A percentile compares a stretch with the other conserved stretches of the same genome.
phyloP scores from a whole-genome alignment of 495 filamentous ascomycete genomes.

The Paragyromitra xinjiangensis region DNA sequence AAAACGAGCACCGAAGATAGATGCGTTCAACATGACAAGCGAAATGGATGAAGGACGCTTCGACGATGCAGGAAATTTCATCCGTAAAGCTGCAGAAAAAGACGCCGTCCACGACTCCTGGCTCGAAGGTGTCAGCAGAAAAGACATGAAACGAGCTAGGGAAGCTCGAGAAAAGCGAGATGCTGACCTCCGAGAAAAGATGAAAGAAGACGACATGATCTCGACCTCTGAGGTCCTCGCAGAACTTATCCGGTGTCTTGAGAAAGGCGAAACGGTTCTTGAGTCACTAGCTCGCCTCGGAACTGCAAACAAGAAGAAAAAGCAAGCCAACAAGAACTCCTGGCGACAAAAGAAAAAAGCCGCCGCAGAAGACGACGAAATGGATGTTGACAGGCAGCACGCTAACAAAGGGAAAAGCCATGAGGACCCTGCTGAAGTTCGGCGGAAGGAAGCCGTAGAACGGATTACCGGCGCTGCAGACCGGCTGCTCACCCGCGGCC shows the following conservation, averaged over 20 bases:
- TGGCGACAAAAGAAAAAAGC: slow-evolving; percentile 64
- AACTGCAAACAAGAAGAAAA: slow-evolving; percentile 71
- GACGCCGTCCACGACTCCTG: slow-evolving; percentile 91
- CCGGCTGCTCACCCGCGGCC: slow-evolving; percentile 78
- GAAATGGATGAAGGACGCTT: slow-evolving; percentile 95
- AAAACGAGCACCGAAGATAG: slow-evolving; percentile 92
- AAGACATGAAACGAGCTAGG: slow-evolving; percentile 86
- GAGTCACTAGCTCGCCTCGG: slow-evolving; percentile 87
- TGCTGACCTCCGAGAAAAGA: slow-evolving; percentile 72
- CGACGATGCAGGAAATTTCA: slow-evolving; percentile 87
- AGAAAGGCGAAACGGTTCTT: slow-evolving; percentile 85
- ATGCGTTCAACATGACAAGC: slow-evolving; percentile 91
- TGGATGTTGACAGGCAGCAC: slow-evolving; percentile 69
- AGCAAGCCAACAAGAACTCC: slow-evolving; percentile 68
- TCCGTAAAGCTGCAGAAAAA: slow-evolving; percentile 87
- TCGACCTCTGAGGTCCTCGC: slow-evolving; percentile 77
- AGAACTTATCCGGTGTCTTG: slow-evolving; percentile 74
- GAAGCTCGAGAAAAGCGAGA: slow-evolving; percentile 90
- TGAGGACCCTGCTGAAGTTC: slow-evolving; percentile 75
- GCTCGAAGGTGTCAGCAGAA: slow-evolving; percentile 90
- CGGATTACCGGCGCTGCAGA: slow-evolving; percentile 88
- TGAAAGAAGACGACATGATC: slow-evolving; percentile 75
- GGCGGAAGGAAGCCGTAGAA: slow-evolving; percentile 76
- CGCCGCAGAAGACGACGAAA: slow-evolving; percentile 64
- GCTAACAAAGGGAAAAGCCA: slow-evolving; percentile 59